Percentiles rank a stretch among this genome's conserved stretches.
Evolutionary conservation across 2,329 filamentous ascomycete genomes (phyloP).

Genomic region (Boeremia lycopersici): DNA sequence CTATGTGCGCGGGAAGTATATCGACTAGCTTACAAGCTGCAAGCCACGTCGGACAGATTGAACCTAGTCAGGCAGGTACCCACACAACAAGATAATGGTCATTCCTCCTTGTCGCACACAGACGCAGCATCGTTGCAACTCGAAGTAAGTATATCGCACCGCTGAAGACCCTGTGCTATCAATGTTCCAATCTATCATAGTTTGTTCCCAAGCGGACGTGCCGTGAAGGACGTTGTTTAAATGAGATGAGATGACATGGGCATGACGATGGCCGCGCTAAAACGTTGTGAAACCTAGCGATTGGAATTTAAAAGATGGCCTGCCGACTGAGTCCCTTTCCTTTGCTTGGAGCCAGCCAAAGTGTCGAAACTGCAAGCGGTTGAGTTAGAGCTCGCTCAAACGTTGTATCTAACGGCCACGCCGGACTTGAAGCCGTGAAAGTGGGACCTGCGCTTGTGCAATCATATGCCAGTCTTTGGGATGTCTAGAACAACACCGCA

Average conservation of each 20-base stretch:
- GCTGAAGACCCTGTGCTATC: no score
- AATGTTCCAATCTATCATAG: no score
- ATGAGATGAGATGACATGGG: no score
- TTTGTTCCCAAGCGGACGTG: no score
- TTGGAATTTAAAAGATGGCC: neutral
- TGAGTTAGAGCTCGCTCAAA: neutral
- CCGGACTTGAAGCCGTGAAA: neutral
- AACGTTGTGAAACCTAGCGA: conserved; percentile 12
- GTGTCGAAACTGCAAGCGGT: conserved; percentile 4
- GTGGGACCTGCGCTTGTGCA: neutral
- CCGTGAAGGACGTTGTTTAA: no score
- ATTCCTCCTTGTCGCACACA: neutral
- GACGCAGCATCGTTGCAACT: neutral
- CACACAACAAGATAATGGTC: neutral
- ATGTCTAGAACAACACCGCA: neutral
- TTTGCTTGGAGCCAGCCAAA: neutral
- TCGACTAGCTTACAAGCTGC: no score
- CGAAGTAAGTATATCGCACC: neutral
- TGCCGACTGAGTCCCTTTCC: neutral
- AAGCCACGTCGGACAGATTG: neutral
- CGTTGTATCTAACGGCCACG: neutral
- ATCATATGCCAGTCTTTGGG: neutral
- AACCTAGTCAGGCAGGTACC: conserved; percentile 9
- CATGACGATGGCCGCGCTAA: conserved; percentile 16
- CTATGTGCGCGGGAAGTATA: no score